Conservation (phyloP, 2,329 filamentous ascomycete genomes). For the Alternaria arborescens region DNA sequence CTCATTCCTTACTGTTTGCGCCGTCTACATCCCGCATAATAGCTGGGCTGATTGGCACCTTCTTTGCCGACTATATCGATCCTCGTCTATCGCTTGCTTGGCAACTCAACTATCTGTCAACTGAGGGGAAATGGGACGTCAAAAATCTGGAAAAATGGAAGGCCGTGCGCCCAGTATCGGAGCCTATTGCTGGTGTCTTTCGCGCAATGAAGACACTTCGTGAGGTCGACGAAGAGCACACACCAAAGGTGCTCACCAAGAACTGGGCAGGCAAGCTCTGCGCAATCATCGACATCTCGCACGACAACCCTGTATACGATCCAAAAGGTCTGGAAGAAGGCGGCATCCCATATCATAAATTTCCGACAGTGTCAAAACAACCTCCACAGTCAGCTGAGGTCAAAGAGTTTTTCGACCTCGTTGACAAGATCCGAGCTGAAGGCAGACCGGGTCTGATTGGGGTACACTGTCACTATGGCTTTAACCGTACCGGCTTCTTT, state of each 20-base stretch:
- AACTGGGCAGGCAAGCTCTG: conserved; percentile 73
- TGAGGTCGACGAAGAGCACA: conserved; percentile 85
- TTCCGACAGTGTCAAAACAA: conserved; percentile 90
- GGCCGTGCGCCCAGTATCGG: conserved; percentile 77
- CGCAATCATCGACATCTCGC: conserved; percentile 88
- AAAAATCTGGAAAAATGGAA: conserved; percentile 96
- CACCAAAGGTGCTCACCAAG: conserved; percentile 74
- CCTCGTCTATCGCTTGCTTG: conserved; percentile 82
- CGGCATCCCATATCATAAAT: conserved; percentile 71
- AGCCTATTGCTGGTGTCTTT: conserved; percentile 80
- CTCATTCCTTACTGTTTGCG: conserved; percentile 84
- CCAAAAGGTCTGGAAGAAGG: conserved; percentile 61
- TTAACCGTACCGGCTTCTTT: conserved; percentile 92
- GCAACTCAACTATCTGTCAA: conserved; percentile 89
- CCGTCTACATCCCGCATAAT: conserved; percentile 78
- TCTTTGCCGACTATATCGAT: conserved; percentile 78
- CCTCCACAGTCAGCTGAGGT: conserved; percentile 74
- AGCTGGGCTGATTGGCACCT: conserved; percentile 82
- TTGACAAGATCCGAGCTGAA: conserved; percentile 57
- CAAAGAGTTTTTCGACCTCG: conserved; percentile 65
- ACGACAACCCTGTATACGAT: conserved; percentile 90
- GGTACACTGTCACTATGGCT: conserved; percentile 95
- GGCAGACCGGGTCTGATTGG: conserved; percentile 64
- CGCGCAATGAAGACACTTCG: conserved; percentile 92
- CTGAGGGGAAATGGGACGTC: conserved; percentile 95